Percentiles rank a stretch among this genome's conserved stretches.
phyloP scores from a whole-genome alignment of 2,329 filamentous ascomycete genomes.

The Monilinia polystroma region DNA sequence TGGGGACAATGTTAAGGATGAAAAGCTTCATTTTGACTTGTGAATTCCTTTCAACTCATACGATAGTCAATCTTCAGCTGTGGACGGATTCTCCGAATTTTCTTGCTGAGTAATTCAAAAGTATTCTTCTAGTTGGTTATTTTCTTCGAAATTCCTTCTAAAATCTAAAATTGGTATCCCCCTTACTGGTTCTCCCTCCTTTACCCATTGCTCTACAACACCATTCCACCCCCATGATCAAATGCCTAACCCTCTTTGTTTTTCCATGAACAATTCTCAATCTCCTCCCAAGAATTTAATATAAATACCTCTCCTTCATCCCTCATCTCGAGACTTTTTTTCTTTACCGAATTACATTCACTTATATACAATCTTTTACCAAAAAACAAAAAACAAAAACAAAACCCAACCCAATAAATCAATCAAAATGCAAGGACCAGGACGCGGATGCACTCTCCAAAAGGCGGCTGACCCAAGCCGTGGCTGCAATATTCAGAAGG shows the following conservation, averaged over 20 bases:
- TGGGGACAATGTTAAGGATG: background rate
- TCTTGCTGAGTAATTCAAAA: background rate
- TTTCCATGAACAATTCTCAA: background rate
- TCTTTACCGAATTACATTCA: conserved; percentile 20
- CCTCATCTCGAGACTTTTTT: background rate
- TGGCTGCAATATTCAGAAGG: conserved; percentile 20
- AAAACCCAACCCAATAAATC: conserved; percentile 13
- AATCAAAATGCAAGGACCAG: conserved; percentile 21
- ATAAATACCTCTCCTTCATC: conserved; percentile 8
- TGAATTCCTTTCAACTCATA: background rate
- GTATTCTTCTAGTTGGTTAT: background rate
- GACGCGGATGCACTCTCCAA: conserved; percentile 18
- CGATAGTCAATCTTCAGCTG: background rate
- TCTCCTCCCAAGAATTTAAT: background rate
- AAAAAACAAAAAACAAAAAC: conserved; percentile 1
- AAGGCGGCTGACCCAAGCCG: background rate
- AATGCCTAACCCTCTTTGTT: background rate
- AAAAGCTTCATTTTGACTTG: background rate
- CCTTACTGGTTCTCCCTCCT: background rate
- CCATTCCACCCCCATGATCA: background rate
- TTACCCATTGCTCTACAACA: background rate
- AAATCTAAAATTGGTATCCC: background rate
- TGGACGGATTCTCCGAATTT: background rate
- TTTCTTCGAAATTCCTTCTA: conserved; percentile 1
- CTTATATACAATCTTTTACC: conserved; percentile 15